phyloP scores from a whole-genome alignment of 768 basidiomycete species.

The Cystofilobasidium bisporidii region DNA sequence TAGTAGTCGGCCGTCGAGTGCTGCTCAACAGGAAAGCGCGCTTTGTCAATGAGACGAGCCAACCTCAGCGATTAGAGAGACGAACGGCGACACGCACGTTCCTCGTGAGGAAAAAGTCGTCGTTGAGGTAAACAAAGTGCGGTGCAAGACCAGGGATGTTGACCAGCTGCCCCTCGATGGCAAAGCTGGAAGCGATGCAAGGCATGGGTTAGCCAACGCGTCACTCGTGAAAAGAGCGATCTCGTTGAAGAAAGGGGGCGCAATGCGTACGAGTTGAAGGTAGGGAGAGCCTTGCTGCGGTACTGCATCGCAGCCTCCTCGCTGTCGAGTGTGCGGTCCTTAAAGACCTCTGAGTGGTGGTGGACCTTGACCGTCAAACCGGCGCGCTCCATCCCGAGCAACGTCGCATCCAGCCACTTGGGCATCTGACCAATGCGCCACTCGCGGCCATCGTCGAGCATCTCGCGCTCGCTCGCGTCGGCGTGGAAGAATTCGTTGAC shows the following conservation, averaged over 20 bases:
- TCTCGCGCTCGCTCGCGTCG: neutral
- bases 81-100: too few species aligned
- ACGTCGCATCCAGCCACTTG: neutral
- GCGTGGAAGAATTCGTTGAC: neutral
- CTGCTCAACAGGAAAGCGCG: too few species aligned
- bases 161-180: constrained; percentile 24
- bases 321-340: constrained; percentile 4
- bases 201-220: too few species aligned
- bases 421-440: constrained; percentile 25
- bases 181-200: constrained; percentile 12
- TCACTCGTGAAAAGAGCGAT: too few species aligned
- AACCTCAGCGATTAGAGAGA: too few species aligned
- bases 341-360: constrained; percentile 22
- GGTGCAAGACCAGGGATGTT: constrained; percentile 24
- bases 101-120: constrained; percentile 26
- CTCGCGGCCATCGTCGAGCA: neutral
- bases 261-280: constrained; percentile 26
- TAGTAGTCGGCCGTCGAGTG: constrained; percentile 17
- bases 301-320: constrained; percentile 12
- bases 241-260: too few species aligned
- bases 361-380: constrained; percentile 20
- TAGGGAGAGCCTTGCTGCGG: constrained; percentile 17
- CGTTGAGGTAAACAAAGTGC: constrained; percentile 22
- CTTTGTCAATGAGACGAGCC: too few species aligned
- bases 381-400: constrained; percentile 7